phyloP scores from a whole-genome alignment of 192 early-diverging fungal species.

The Coemansia sp. region DNA sequence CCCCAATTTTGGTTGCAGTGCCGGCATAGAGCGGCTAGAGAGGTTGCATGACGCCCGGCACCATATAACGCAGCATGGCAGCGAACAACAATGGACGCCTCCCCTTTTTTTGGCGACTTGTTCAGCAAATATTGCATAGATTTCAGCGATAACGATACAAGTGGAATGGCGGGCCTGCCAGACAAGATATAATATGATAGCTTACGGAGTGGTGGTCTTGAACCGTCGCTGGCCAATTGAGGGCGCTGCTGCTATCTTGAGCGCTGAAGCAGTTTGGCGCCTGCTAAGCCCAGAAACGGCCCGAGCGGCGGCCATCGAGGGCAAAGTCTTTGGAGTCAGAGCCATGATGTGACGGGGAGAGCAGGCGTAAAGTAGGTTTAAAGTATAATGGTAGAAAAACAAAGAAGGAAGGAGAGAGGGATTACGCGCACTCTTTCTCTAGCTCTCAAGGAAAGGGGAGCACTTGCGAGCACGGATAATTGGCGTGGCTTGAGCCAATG shows the following conservation, averaged over 20 bases:
- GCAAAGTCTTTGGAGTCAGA: conserved; percentile 21
- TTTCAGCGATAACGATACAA: background rate
- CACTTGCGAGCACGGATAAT: too few species aligned
- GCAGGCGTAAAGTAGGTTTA: background rate
- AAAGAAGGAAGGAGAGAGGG: background rate
- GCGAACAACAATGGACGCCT: too few species aligned
- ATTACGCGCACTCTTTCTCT: too few species aligned
- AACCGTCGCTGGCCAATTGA: conserved; percentile 44
- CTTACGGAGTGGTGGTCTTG: conserved; percentile 49
- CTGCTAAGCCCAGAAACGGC: conserved; percentile 18
- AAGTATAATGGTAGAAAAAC: background rate
- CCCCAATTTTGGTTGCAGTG: too few species aligned
- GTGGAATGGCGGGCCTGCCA: background rate
- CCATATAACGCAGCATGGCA: too few species aligned
- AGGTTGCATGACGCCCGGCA: too few species aligned
- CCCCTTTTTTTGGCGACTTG: too few species aligned
- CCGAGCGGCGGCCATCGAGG: conserved; percentile 31
- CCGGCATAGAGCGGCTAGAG: too few species aligned
- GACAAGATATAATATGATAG: background rate
- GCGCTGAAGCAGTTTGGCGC: conserved; percentile 13
- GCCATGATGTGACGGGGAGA: conserved; percentile 12
- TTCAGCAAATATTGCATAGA: background rate
- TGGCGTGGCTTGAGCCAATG: too few species aligned
- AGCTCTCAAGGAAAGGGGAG: too few species aligned
- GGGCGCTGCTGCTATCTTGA: conserved; percentile 13